A percentile compares a stretch with the other conserved stretches of the same genome.
Evolutionary conservation across 2,329 filamentous ascomycete genomes (phyloP).

Genomic region (Colletotrichum sp.): DNA sequence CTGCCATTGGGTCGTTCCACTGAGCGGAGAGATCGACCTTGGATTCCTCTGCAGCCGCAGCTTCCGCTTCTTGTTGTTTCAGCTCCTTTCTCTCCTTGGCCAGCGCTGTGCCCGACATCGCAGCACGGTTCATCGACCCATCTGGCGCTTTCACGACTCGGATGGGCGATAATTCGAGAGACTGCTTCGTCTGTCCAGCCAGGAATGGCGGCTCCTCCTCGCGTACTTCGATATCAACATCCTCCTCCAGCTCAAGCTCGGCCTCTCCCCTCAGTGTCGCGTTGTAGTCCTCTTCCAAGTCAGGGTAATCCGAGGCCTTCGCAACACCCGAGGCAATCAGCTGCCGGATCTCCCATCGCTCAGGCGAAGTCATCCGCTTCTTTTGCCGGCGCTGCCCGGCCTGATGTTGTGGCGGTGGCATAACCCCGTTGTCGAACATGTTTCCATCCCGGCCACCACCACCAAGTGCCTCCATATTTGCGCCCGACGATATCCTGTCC

Average conservation of each 20-base stretch:
- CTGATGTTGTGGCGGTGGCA: conserved; percentile 37
- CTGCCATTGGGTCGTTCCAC: conserved; percentile 97
- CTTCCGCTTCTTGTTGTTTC: conserved; percentile 86
- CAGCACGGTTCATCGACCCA: conserved; percentile 95
- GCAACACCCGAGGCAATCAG: conserved; percentile 94
- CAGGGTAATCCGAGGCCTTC: conserved; percentile 91
- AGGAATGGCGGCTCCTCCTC: conserved; percentile 98
- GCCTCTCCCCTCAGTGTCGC: conserved; percentile 85
- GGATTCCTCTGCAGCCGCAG: conserved; percentile 72
- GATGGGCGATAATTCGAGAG: conserved; percentile 92
- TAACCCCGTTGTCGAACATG: conserved; percentile 66
- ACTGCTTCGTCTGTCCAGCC: conserved; percentile 95
- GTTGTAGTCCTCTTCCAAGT: conserved; percentile 93
- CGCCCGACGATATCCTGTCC: conserved; percentile 81
- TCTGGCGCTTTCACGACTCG: conserved; percentile 97
- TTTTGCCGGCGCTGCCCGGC: conserved; percentile 63
- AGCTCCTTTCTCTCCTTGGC: conserved; percentile 91
- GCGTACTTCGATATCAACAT: conserved; percentile 94
- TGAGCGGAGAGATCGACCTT: conserved; percentile 87
- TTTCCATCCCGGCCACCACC: conserved; percentile 59
- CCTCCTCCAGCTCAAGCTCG: conserved; percentile 90
- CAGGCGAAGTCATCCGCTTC: conserved; percentile 95
- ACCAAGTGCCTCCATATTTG: conserved; percentile 85
- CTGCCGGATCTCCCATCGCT: conserved; percentile 97
- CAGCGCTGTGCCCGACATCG: conserved; percentile 88